phyloP scores from a whole-genome alignment of 2,329 filamentous ascomycete genomes.

The Calonectria henricotiae region DNA sequence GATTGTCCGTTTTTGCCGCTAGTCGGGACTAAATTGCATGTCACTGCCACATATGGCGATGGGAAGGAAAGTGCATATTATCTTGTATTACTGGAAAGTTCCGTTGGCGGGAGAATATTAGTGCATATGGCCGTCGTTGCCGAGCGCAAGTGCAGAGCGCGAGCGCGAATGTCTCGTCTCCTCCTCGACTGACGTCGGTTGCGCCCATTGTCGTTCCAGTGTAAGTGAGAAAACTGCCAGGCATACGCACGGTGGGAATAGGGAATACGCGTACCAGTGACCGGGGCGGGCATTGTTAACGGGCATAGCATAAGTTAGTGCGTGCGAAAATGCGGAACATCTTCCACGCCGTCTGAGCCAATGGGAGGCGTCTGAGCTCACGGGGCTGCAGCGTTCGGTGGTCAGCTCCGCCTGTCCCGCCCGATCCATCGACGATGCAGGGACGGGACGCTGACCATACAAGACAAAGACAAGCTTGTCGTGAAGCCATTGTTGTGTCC shows the following conservation, averaged over 20 bases:
- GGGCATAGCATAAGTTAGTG: too few species aligned
- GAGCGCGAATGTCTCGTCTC: slow-evolving; percentile 9
- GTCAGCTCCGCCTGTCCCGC: slow-evolving; percentile 23
- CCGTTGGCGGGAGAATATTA: slow-evolving; percentile 7
- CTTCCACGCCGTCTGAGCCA: slow-evolving; percentile 1
- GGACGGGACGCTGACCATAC: slow-evolving; percentile 8
- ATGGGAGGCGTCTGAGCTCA: neutral
- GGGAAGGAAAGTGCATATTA: neutral
- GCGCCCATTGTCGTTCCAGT: slow-evolving; percentile 18
- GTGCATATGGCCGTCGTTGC: neutral
- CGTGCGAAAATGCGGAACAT: slow-evolving; percentile 15
- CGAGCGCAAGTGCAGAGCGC: neutral
- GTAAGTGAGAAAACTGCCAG: neutral
- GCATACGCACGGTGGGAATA: neutral
- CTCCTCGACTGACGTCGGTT: slow-evolving; percentile 14
- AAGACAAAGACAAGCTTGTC: slow-evolving; percentile 3
- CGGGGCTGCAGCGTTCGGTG: neutral
- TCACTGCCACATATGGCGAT: slow-evolving; percentile 11
- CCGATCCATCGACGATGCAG: slow-evolving; percentile 6
- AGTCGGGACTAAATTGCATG: slow-evolving; percentile 6
- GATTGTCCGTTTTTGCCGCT: slow-evolving; percentile 26
- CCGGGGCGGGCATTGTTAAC: neutral
- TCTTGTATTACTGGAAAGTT: neutral
- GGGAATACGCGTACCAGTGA: slow-evolving; percentile 13
- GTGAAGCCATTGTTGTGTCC: neutral